Evolutionary conservation across 306 rosid genomes (phyloP), one percentile per base, ranked within the genome.

Genomic region (Vigna mungo): DNA sequence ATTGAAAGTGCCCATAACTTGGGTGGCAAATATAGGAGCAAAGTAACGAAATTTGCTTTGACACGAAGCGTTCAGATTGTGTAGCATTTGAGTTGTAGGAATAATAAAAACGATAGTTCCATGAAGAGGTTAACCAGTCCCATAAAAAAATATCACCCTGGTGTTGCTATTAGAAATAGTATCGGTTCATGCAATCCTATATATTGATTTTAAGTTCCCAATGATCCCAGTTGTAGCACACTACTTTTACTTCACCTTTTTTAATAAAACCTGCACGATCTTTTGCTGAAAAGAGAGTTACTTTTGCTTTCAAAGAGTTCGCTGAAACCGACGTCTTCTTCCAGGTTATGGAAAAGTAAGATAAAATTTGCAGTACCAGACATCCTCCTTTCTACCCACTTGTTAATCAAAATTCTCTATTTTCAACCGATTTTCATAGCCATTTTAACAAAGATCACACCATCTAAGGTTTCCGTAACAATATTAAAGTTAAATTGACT

Each of bases 171-270:
- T 16, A n/a, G 13, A 62, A 16, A 62, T 16, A 32, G 46, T 62
- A 36, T 62, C 25, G 37, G 21, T 34, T 64, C n/a, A 4, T 18
- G 70, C 30, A 46, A 13, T 68, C 4, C 48, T 1, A 30, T 49
- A 12, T 32, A 34, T 69, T 49, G n/a, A 32, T 68, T 49, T 30
- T 48, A n/a, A 30, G 47, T 32, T 27, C 46, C 46, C 37, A 15
- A 7, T 7, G 43, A 20, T 25, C 23, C 41, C 32, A 32, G 25
- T 49, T 49, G 46, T 18, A 69, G 61, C 30, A 39, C 23, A 39
- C 71, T 63, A 63, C 65, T 63, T 64, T 64, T 64, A 37, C 51
- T 64, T 64, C 17, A 64, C 16, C 6, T 37, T 64, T 27, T 47
- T 68, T 8, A 9, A 36, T 16, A 63, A 63, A 63, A 63, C n/a